Percentiles rank a stretch among this genome's conserved stretches.
phyloP scores from a whole-genome alignment of 768 basidiomycete genomes.

The Hygrocybe punicea region DNA sequence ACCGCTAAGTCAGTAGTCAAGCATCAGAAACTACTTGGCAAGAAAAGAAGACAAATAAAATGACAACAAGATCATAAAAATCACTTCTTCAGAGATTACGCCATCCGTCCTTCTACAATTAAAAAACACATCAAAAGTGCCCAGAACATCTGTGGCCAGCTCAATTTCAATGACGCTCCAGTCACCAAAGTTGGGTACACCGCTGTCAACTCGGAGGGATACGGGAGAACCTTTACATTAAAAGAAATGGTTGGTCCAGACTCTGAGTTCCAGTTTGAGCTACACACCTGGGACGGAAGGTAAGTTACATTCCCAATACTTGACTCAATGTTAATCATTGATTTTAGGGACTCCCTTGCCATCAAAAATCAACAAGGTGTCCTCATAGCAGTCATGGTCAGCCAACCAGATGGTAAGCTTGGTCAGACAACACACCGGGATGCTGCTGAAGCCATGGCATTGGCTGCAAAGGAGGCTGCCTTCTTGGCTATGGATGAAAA shows the following conservation, averaged over 20 bases:
- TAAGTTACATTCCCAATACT: not conserved
- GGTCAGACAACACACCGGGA: not conserved
- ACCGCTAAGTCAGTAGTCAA: no score
- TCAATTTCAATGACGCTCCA: no score
- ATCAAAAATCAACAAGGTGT: conserved; percentile 7
- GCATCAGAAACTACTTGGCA: no score
- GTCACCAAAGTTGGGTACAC: not conserved
- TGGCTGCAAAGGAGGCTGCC: conserved; percentile 4
- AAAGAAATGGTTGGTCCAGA: not conserved
- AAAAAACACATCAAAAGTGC: no score
- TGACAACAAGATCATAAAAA: no score
- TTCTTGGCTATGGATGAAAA: conserved; percentile 4
- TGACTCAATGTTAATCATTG: not conserved
- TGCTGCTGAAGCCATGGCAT: not conserved
- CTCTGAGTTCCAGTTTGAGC: not conserved
- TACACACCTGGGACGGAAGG: conserved; percentile 4
- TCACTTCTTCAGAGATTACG: no score
- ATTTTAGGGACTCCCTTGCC: not conserved
- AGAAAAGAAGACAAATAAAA: no score
- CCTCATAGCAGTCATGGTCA: conserved; percentile 10
- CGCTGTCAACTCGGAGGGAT: not conserved
- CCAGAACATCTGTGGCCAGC: no score
- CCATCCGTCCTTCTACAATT: no score
- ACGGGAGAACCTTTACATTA: not conserved
- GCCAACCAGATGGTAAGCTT: conserved; percentile 10